Percentiles rank a stretch among this genome's conserved stretches.
phyloP scores from a whole-genome alignment of 148 eudicot species.

The Amaranthus cruentus region DNA sequence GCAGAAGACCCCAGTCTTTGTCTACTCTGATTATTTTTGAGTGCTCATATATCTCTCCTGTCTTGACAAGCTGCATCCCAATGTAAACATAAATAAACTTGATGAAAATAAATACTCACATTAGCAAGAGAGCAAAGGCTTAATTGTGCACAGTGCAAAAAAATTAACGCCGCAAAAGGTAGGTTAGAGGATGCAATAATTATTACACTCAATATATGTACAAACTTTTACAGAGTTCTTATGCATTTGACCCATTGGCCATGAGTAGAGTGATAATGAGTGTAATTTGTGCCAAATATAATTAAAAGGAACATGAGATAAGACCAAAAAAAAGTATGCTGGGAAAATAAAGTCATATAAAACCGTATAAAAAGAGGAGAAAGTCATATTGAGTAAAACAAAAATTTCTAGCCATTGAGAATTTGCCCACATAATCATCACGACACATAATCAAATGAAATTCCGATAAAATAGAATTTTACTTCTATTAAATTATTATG shows the following conservation, averaged over 20 bases:
- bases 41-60: slow-evolving; percentile 75
- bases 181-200: not conserved
- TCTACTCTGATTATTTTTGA: slow-evolving; percentile 77
- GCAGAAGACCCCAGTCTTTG: slow-evolving; percentile 74
- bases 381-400: not conserved
- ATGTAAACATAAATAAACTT: slow-evolving; percentile 8
- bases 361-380: not conserved
- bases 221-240: not conserved
- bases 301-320: not conserved
- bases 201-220: not conserved
- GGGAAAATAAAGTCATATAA: not conserved
- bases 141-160: not conserved
- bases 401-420: not conserved
- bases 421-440: not conserved
- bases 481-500: too few species aligned
- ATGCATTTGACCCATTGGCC: not conserved
- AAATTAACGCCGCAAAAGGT: not conserved
- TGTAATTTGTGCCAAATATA: not conserved
- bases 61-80: slow-evolving; percentile 54
- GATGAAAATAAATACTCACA: not conserved
- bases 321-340: too few species aligned
- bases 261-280: not conserved
- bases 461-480: too few species aligned
- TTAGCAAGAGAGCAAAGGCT: not conserved
- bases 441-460: not conserved